phyloP scores from a whole-genome alignment of 192 early-diverging fungal species.

The Coemansia sp. region DNA sequence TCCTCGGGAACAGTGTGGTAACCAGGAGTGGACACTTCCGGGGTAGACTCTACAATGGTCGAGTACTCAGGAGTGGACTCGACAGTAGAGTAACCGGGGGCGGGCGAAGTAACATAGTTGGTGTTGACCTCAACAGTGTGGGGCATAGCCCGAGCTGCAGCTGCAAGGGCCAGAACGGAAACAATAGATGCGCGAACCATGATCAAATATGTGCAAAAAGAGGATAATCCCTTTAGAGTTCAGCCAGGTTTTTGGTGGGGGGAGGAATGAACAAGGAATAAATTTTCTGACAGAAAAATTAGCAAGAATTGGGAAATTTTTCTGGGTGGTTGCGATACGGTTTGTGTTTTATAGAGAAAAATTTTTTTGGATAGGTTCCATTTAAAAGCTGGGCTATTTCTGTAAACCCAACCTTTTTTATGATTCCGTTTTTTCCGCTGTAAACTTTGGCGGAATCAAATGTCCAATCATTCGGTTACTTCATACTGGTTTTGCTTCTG shows the following conservation, averaged over 20 bases:
- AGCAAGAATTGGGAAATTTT: no score
- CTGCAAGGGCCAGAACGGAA: constrained; percentile 44
- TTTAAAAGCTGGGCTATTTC: no score
- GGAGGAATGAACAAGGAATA: no score
- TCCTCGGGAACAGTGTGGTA: constrained; percentile 1
- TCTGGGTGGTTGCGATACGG: no score
- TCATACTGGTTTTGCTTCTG: neutral
- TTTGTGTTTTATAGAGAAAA: no score
- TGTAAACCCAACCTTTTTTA: no score
- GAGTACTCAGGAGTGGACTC: neutral
- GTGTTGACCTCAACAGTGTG: constrained; percentile 42
- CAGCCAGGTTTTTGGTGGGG: no score
- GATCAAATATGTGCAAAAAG: constrained; percentile 7
- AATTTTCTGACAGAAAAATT: no score
- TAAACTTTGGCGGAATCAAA: neutral
- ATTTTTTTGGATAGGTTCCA: no score
- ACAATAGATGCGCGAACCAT: constrained; percentile 36
- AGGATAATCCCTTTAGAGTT: constrained; percentile 3
- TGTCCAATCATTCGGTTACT: neutral
- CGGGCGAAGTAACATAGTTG: constrained; percentile 25
- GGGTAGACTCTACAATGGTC: constrained; percentile 13
- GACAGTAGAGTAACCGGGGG: constrained; percentile 14
- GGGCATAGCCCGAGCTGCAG: constrained; percentile 38
- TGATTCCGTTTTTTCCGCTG: no score
- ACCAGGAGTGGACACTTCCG: neutral